A percentile compares a stretch with the other conserved stretches of the same genome.
Conservation (phyloP, 257 asterid genomes). For the Cruciata laevipes region DNA sequence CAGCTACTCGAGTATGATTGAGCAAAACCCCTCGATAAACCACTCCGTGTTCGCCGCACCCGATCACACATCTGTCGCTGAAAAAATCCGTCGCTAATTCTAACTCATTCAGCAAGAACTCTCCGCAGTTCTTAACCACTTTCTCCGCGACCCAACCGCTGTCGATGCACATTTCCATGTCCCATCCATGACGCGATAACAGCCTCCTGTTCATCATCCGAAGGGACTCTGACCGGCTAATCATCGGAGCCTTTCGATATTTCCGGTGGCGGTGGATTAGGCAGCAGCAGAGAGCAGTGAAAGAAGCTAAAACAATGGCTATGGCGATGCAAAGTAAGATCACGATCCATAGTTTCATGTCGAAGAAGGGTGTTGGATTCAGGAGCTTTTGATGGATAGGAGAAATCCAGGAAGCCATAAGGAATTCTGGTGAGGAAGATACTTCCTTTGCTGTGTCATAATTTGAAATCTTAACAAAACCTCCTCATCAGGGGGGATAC, state of each 20-base stretch:
- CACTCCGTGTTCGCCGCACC: conserved; percentile 42
- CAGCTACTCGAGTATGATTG: conserved; percentile 32
- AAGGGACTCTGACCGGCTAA: conserved; percentile 6
- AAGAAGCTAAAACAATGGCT: conserved; percentile 11
- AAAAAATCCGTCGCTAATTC: conserved; percentile 40
- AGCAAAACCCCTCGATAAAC: conserved; percentile 40
- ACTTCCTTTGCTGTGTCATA: not conserved
- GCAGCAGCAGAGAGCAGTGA: conserved; percentile 19
- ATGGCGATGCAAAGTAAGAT: conserved; percentile 21
- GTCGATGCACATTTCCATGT: conserved; percentile 23
- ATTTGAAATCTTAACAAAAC: not conserved
- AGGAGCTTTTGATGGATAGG: conserved; percentile 24
- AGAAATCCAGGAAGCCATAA: conserved; percentile 20
- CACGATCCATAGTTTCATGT: conserved; percentile 36
- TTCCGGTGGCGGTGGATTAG: conserved; percentile 4
- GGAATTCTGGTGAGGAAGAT: not conserved
- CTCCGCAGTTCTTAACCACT: conserved; percentile 16
- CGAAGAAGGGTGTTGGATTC: conserved; percentile 27
- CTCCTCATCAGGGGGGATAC: conserved; percentile 4
- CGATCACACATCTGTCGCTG: conserved; percentile 29
- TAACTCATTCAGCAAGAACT: conserved; percentile 31
- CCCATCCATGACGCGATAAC: conserved; percentile 29
- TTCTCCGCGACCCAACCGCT: conserved; percentile 25
- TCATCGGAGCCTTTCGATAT: not conserved
- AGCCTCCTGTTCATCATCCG: conserved; percentile 25